Evolutionary conservation across 768 basidiomycete species (phyloP), one percentile per base, ranked within the genome.

Genomic region (Tremella yokohamensis): DNA sequence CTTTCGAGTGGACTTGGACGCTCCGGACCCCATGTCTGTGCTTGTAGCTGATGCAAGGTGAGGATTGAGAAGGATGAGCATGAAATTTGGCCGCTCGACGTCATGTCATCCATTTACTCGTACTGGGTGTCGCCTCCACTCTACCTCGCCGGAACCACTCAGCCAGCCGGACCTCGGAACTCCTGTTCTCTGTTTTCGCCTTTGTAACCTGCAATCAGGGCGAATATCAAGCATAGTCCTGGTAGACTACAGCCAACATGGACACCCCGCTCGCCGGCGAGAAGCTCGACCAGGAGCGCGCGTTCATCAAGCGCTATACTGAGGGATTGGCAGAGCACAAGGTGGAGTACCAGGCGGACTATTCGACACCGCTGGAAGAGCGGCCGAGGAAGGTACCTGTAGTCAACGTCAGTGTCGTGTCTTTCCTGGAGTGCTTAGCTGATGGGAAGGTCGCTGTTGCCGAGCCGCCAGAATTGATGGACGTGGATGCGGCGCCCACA

Each of bases 291-390:
- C 72, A 74, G 39, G 78, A 78, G 53, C 61, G 72, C 24, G 73
- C 68, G 0, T 75, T 74, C 45, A 63, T 74, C 47, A 76, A 77
- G 58, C 64, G 74, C 24, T 76, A 73, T 48, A 68, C 75, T 7
- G 76, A 72, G 22, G 67, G 70, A 1, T 57, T 79, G 47, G 64
- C 66, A 0, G 47, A 56, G n/a, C 72, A 72, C 40, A 65, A 70
- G 16, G 71, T 78, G 18, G 69, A 69, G 25, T 76, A 72, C 60
- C 58, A 63, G 2, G 64, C 66, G 16, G 68, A 69, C 34, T 77
- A 69, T 60, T 61, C 63, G 1, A 70, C 76, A 2, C 76, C 77
- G 0, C 54, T 70, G 11, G 71, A 73, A 42, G 68, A 73, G 22
- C 51, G 77, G 34, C 74, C 73, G 1, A 63, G 76, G 49, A 73